Percentiles rank a stretch among this genome's conserved stretches.
These are phyloP conservation scores for Xylaria sp. DNA, from an alignment of 2,329 filamentous ascomycete species.

Conservation along the genomic window DNA sequence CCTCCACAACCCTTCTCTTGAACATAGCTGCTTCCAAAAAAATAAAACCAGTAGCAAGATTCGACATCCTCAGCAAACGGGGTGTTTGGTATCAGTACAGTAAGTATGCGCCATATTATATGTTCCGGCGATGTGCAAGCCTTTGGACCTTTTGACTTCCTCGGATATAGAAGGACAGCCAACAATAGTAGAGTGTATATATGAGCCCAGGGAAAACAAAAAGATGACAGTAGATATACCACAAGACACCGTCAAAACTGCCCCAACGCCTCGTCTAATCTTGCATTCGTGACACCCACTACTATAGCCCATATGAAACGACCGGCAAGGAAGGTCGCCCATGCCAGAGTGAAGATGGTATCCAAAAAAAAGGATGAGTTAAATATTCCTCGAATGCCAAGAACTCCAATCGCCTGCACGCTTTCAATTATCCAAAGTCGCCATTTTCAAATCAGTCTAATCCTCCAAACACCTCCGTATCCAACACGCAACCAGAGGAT, in stretches of 20 bases:
- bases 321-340: neutral
- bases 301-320: conserved; percentile 12
- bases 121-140: conserved; percentile 7
- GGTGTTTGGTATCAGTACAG: conserved; percentile 23
- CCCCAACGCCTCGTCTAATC: conserved; percentile 40
- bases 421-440: neutral
- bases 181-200: conserved; percentile 12
- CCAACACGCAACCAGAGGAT: neutral
- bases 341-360: conserved; percentile 20
- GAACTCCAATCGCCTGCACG: conserved; percentile 29
- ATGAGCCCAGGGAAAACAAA: conserved; percentile 16
- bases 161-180: neutral
- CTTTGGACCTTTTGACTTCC: neutral
- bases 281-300: conserved; percentile 24
- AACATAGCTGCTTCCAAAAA: neutral
- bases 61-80: conserved; percentile 36
- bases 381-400: conserved; percentile 7
- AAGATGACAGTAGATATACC: conserved; percentile 17
- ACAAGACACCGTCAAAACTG: conserved; percentile 15
- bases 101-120: conserved; percentile 22
- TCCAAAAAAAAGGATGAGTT: conserved; percentile 8
- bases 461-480: neutral
- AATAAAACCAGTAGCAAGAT: conserved; percentile 28
- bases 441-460: neutral
- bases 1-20: conserved; percentile 5